These are phyloP conservation scores for Scheffersomyces insectosa DNA, from an alignment of 1,139 yeast genomes.

Conservation along the genomic window DNA sequence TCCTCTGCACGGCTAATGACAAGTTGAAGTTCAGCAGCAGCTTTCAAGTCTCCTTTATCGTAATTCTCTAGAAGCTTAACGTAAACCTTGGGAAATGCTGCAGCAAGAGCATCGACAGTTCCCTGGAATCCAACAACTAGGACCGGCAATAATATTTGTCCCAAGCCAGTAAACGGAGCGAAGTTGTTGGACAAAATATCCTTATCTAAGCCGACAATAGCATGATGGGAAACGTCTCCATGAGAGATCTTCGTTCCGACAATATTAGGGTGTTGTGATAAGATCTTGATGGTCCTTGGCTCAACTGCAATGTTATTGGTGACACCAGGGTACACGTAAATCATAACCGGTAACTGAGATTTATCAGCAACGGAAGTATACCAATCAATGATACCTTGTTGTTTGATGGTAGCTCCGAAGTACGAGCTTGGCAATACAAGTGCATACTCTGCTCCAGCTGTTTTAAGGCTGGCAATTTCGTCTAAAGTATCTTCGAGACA, in stretches of 20 bases:
- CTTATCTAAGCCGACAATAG: slow-evolving; percentile 9
- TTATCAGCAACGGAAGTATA: slow-evolving; percentile 45
- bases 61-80: slow-evolving; percentile 18
- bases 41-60: slow-evolving; percentile 15
- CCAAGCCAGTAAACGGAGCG: slow-evolving; percentile 24
- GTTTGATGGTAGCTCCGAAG: slow-evolving; percentile 42
- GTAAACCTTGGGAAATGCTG: slow-evolving; percentile 48
- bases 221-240: slow-evolving; percentile 11
- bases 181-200: slow-evolving; percentile 14
- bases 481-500: slow-evolving; percentile 40
- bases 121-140: slow-evolving; percentile 23
- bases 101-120: slow-evolving; percentile 29
- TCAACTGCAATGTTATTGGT: slow-evolving; percentile 34
- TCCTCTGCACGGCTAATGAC: slow-evolving; percentile 23
- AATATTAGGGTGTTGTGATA: slow-evolving; percentile 42
- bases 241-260: slow-evolving; percentile 52
- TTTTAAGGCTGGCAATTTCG: slow-evolving; percentile 34
- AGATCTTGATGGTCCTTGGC: slow-evolving; percentile 28
- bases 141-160: slow-evolving; percentile 26
- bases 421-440: slow-evolving; percentile 49
- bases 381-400: slow-evolving; percentile 45
- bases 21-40: slow-evolving; percentile 19
- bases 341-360: slow-evolving; percentile 44
- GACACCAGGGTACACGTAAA: slow-evolving; percentile 55
- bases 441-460: slow-evolving; percentile 46